phyloP scores from a whole-genome alignment of 345 rosid species.

The Toxicodendron radicans region DNA sequence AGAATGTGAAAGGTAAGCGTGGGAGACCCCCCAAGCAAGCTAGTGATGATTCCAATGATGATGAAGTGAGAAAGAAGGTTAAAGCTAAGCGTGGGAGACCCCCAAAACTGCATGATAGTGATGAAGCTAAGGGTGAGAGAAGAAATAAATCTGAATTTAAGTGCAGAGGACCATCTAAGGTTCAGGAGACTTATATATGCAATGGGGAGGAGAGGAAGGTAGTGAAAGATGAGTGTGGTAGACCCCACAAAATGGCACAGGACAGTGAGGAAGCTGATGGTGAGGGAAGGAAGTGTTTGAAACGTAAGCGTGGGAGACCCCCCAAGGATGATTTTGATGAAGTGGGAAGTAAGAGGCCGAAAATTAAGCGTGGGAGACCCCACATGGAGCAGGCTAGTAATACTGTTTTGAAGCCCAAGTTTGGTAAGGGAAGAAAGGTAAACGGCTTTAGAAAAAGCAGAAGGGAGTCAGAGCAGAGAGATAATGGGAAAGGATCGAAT shows the following conservation, averaged over 20 bases:
- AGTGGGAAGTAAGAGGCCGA: conserved; percentile 20
- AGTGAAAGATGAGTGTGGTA: conserved; percentile 20
- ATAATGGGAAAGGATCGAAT: conserved; percentile 21
- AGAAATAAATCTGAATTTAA: conserved; percentile 17
- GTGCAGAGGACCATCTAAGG: conserved; percentile 27
- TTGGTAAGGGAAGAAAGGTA: conserved; percentile 23
- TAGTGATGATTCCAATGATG: conserved; percentile 13
- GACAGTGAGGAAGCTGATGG: conserved; percentile 15
- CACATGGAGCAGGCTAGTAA: conserved; percentile 12
- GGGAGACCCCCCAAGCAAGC: conserved; percentile 25
- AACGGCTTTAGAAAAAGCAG: conserved; percentile 29
- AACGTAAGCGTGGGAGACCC: conserved; percentile 31
- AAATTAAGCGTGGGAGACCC: conserved; percentile 33
- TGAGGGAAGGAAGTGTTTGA: conserved; percentile 22
- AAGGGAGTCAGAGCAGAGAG: conserved; percentile 21
- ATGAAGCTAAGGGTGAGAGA: conserved; percentile 5
- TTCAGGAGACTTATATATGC: conserved; percentile 10
- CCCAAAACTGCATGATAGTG: conserved; percentile 16
- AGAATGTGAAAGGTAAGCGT: conserved; percentile 8
- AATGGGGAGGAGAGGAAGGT: conserved; percentile 2
- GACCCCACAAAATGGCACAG: conserved; percentile 20
- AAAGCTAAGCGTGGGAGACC: conserved; percentile 41
- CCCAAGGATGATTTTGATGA: conserved; percentile 6
- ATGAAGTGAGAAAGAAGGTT: conserved; percentile 6
- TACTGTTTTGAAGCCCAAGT: conserved; percentile 2